Evolutionary conservation across 2,329 filamentous ascomycete species (phyloP), one percentile per base, ranked within the genome.

Genomic region (Beauveria sp.): DNA sequence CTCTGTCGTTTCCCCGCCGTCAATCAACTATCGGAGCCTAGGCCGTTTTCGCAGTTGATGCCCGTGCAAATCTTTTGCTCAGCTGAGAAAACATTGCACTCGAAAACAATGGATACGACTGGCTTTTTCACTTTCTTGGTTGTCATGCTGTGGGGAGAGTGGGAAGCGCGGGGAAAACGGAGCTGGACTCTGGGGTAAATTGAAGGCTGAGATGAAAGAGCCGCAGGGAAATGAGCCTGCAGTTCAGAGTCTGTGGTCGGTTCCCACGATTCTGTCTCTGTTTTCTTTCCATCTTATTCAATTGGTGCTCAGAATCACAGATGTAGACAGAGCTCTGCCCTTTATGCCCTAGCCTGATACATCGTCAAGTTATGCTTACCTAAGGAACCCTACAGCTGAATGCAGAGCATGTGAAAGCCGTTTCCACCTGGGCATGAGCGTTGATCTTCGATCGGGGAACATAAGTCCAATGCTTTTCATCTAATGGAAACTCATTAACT

Each of bases 161-260:
- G 43, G 30, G 40, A 47, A 40, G 45, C 55, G 55, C 30, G 55
- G 55, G 55, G 55, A 58, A 55, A 34, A 24, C 54, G 42, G 40
- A 57, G 54, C 54, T 57, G 54, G 16, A 38, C 18, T 58, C 55
- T 58, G 55, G 55, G 55, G 55, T 58, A 58, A 12, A 2, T 22
- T 57, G 49, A 5, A 18, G 54, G 7, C 3, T 40, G 42, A 12
- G 54, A 47, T 12, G 34, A 49, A 38, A 49, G 45, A 49, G 45
- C 54, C 28, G 30, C 54, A 49, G 49, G 28, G 20, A 5, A 34
- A 34, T 5, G 12, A 47, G 26, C 38, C n/a, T 34, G 7, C 42
- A 24, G 12, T 22, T 9, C 43, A 20, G 26, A 46, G 53, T 30
- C 40, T 45, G 42, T 38, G 26, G n/a, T 14, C 28, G 5, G 18